Conservation (phyloP, 495 filamentous ascomycete species). For the Hypomontagnella submonticulosa region DNA sequence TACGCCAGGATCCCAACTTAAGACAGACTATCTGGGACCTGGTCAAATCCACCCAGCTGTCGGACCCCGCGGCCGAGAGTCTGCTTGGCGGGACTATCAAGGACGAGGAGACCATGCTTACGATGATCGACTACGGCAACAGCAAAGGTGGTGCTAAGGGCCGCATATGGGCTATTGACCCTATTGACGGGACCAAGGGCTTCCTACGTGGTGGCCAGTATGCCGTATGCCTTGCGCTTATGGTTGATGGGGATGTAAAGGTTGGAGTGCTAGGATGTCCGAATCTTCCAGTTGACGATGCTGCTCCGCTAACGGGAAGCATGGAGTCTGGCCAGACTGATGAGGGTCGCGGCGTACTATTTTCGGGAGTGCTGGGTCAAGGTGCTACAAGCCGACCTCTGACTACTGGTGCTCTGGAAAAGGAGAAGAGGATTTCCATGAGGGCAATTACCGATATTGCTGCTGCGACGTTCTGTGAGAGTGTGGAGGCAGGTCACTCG, state of each 20-base stretch:
- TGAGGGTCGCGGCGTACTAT: conserved; percentile 80
- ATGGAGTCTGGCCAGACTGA: conserved; percentile 76
- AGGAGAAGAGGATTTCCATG: conserved; percentile 78
- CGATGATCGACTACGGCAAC: conserved; percentile 84
- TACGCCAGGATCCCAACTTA: conserved; percentile 74
- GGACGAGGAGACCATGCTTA: conserved; percentile 79
- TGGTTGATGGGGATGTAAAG: conserved; percentile 94
- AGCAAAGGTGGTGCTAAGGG: conserved; percentile 82
- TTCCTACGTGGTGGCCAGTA: conserved; percentile 98
- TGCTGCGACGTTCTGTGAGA: conserved; percentile 91
- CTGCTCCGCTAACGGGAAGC: conserved; percentile 70
- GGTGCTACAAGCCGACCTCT: conserved; percentile 84
- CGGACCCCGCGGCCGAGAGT: conserved; percentile 69
- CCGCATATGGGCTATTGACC: conserved; percentile 95
- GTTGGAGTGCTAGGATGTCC: conserved; percentile 94
- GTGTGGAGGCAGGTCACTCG: conserved; percentile 91
- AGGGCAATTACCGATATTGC: conserved; percentile 75
- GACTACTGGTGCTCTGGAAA: conserved; percentile 64
- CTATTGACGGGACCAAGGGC: conserved; percentile 97
- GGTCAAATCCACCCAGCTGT: conserved; percentile 76
- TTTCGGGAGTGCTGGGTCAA: conserved; percentile 78
- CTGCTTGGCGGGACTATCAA: conserved; percentile 77
- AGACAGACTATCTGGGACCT: conserved; percentile 83
- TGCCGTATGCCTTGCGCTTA: conserved; percentile 89
- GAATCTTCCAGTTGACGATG: conserved; percentile 88